These are phyloP conservation scores for Babesia gibsoni DNA, from an alignment of 169 alveolate genomes.

Conservation along the genomic window DNA sequence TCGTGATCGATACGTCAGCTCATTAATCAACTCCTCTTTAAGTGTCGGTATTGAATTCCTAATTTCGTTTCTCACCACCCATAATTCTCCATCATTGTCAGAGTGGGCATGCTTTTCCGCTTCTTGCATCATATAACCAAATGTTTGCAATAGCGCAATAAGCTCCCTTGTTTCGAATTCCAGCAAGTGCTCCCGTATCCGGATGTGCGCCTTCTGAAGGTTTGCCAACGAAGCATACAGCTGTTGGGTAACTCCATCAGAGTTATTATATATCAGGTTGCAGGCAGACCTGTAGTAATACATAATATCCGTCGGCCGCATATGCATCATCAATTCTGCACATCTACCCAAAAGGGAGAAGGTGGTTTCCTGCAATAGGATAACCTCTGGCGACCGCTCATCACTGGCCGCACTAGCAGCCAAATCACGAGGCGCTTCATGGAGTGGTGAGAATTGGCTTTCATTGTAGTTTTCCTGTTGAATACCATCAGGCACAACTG, in stretches of 20 bases:
- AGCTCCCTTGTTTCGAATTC: conserved; percentile 58
- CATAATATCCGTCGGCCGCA: conserved; percentile 61
- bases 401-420: not conserved
- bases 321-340: conserved; percentile 38
- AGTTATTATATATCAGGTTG: conserved; percentile 36
- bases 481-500: not conserved
- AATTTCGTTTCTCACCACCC: conserved; percentile 17
- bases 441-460: too few species aligned
- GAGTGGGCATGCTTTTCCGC: not conserved
- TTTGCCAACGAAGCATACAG: conserved; percentile 37
- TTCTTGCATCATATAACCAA: not conserved
- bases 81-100: conserved; percentile 7
- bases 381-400: conserved; percentile 19
- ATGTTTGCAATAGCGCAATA: conserved; percentile 3
- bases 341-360: conserved; percentile 43
- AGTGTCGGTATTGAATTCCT: conserved; percentile 5
- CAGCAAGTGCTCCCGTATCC: conserved; percentile 35
- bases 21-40: conserved; percentile 10
- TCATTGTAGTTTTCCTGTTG: not conserved
- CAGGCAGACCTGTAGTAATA: conserved; percentile 38
- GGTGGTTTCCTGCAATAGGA: conserved; percentile 28
- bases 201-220: conserved; percentile 43
- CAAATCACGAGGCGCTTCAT: too few species aligned
- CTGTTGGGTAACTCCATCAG: conserved; percentile 8
- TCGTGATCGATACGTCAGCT: conserved; percentile 30